Evolutionary conservation across 2,329 filamentous ascomycete species (phyloP), one percentile per base, ranked within the genome.

Genomic region (Pseudogymnoascus sp.): DNA sequence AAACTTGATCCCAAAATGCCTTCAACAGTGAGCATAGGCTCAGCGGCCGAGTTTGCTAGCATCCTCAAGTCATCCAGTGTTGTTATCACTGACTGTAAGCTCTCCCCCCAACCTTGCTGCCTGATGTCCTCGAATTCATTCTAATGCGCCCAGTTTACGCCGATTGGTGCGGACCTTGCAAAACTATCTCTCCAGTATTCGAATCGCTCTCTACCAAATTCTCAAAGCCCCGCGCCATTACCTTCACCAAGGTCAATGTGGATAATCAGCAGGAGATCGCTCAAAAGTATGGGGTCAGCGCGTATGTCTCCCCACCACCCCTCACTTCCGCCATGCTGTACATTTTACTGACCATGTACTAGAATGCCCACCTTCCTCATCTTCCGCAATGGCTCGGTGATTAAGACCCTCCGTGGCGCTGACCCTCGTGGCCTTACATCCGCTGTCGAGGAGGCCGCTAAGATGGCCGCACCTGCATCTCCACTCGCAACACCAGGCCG

Each of bases 111-210:
- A 46, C 64, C 62, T 69, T 69, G 31, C 46, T 53, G 44, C 46
- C 64, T 66, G 60, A 65, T 64, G 59, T 68, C 62, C 67, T 61
- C 62, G 34, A 44, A n/a, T 8, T 31, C 7, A 36, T 70, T 75
- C 73, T 74, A 68, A 65, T 61, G 42, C 11, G 40, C 70, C 60
- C 70, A 96, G 91, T 97, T 82, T 96, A 95, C 73, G 93, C 93
- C 75, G 90, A 96, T 78, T 96, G 91, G 90, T 97, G 92, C 76
- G 89, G 89, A 63, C 92, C 93, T 72, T 97, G 93, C 84, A 96
- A 96, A 78, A 85, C 89, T 74, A 96, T 97, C 68, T 90, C 90
- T 60, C 93, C 93, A 18, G 85, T 90, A 64, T 97, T 96, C 76
- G 91, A 96, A 73, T 86, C 88, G 70, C 87, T 97, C 64, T 85